phyloP scores from a whole-genome alignment of 257 asterid species.

The Scutellaria baicalensis region DNA sequence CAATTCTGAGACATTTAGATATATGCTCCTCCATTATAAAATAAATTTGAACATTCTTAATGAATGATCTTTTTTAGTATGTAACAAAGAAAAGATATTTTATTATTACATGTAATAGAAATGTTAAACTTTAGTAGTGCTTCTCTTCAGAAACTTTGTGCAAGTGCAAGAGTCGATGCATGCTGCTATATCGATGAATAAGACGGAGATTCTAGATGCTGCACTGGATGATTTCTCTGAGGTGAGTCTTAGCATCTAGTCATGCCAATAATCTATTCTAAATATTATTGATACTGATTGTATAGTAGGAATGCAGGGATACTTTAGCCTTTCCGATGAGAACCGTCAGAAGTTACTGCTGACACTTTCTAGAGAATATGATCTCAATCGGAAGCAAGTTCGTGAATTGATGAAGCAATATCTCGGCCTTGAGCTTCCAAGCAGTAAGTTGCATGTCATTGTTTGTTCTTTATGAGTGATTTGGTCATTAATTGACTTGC shows the following conservation, averaged over 20 bases:
- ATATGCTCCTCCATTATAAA: neutral
- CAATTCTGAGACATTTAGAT: neutral
- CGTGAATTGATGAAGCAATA: constrained; percentile 79
- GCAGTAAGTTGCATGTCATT: constrained; percentile 37
- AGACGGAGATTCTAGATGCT: constrained; percentile 74
- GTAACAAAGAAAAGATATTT: neutral
- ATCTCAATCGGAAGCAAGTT: constrained; percentile 72
- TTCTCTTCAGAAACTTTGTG: constrained; percentile 49
- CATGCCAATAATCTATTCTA: neutral
- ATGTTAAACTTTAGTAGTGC: neutral
- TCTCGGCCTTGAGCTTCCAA: constrained; percentile 78
- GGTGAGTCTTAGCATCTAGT: constrained; percentile 27
- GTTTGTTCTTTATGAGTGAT: constrained; percentile 5
- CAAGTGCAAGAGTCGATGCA: constrained; percentile 61
- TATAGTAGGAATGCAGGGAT: constrained; percentile 52
- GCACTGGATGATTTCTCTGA: constrained; percentile 71
- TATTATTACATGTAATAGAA: neutral
- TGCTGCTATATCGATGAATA: constrained; percentile 66
- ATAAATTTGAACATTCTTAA: neutral
- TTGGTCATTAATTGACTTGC: neutral
- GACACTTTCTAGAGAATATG: constrained; percentile 70
- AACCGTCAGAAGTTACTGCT: constrained; percentile 47
- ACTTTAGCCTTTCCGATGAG: constrained; percentile 55
- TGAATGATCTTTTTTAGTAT: neutral
- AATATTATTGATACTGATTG: constrained; percentile 1